Conservation (phyloP, 495 filamentous ascomycete genomes). For the Glonium stellatum region DNA sequence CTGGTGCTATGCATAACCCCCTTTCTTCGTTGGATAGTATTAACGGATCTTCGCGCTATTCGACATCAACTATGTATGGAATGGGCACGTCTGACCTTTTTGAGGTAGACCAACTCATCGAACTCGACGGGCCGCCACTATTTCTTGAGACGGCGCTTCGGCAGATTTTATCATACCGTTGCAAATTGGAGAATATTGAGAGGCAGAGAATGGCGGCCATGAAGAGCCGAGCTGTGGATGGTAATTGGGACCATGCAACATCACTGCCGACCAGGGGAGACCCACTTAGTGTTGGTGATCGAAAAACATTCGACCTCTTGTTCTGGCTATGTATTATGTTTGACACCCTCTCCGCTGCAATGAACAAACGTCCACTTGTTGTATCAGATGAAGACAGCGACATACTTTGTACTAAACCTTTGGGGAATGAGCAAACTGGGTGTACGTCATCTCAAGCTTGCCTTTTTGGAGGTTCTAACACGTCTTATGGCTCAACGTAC, state of each 20-base stretch:
- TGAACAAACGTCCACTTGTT: slow-evolving; percentile 41
- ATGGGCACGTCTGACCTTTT: slow-evolving; percentile 10
- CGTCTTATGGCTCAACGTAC: not conserved
- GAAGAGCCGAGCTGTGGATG: slow-evolving; percentile 6
- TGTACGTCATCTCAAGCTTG: no score
- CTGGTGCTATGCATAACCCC: no score
- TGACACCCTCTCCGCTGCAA: slow-evolving; percentile 44
- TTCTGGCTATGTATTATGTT: slow-evolving; percentile 49
- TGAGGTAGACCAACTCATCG: slow-evolving; percentile 30
- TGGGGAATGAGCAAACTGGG: not conserved
- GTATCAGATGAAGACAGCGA: slow-evolving; percentile 45
- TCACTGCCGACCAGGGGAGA: not conserved
- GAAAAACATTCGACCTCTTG: slow-evolving; percentile 39
- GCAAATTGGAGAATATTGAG: slow-evolving; percentile 28
- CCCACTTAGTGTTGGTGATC: slow-evolving; percentile 32
- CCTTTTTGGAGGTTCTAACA: not conserved
- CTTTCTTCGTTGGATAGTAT: no score
- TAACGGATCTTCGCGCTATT: not conserved
- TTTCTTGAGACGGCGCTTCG: slow-evolving; percentile 39
- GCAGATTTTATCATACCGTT: slow-evolving; percentile 25
- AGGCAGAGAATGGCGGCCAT: not conserved
- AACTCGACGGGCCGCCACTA: slow-evolving; percentile 37
- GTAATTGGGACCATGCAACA: slow-evolving; percentile 1
- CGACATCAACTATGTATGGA: not conserved
- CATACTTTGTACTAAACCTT: slow-evolving; percentile 23